Evolutionary conservation across 768 basidiomycete species (phyloP), one percentile per base, ranked within the genome.

Genomic region (Termitomyces eurrhizus): DNA sequence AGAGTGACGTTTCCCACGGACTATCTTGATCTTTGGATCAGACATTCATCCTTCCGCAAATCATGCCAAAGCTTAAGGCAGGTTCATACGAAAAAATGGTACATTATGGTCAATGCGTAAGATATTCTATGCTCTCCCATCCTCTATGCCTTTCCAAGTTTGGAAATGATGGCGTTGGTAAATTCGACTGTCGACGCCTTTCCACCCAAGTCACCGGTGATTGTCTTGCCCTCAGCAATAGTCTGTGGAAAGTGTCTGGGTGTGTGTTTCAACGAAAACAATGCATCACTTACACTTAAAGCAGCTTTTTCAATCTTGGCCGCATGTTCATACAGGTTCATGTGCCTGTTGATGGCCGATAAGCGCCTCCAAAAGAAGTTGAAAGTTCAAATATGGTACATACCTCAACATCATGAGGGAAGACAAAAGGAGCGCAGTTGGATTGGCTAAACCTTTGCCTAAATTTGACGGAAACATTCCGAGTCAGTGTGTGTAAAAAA

Each of bases 351-450:
- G 32, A 54, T 55, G 32, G 33, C 41, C 49, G 24, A 32, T 64
- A 36, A 62, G 50, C 39, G 18, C 36, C n/a, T 29, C 18, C 44
- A 26, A 29, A 45, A 57, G 29, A 54, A 32, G 26, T 26, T 6
- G 6, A 36, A 24, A 18, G 18, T 13, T 36, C 8, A 21, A 13
- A 16, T 61, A 62, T 35, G 7, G 29, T 26, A 77, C 83, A 62
- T 68, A 92, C 93, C 94, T 86, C 69, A 98, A 74, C 96, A 98
- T 98, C 97, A 98, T 98, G 63, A 98, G 77, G 59, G 93, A 94
- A 64, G 93, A 95, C 64, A 99, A 75, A 56, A 99, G 80, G 49
- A 99, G 83, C 3, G 97, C 97, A n/a, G 97, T 98, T n/a, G 97
- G 97, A 81, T 99, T 99, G 70, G 97, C 96, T 66, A 94, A 79